A percentile compares a stretch with the other conserved stretches of the same genome.
Evolutionary conservation across 2,329 filamentous ascomycete genomes (phyloP).

Genomic region (Cladosporium sp.): DNA sequence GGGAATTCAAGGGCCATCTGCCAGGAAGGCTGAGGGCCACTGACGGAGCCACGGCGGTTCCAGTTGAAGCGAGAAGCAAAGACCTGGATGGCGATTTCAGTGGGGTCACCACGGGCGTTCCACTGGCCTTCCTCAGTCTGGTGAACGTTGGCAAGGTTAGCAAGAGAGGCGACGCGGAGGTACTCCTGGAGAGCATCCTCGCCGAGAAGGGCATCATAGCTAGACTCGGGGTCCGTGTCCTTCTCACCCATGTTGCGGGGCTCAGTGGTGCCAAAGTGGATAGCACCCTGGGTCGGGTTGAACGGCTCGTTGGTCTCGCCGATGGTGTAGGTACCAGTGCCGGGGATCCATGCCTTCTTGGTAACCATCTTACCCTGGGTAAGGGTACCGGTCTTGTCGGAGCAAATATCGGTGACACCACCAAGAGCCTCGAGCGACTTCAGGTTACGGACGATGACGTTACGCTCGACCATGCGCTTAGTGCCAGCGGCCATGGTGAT

Average conservation of each 20-base stretch:
- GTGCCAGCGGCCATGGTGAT: conserved; percentile 52
- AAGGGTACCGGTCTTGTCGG: conserved; percentile 65
- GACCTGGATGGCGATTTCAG: conserved; percentile 71
- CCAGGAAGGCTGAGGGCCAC: conserved; percentile 52
- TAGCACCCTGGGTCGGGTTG: conserved; percentile 59
- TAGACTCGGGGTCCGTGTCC: conserved; percentile 13
- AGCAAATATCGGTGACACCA: conserved; percentile 63
- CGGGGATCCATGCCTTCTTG: conserved; percentile 59
- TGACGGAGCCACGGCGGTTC: conserved; percentile 24
- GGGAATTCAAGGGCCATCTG: conserved; percentile 63
- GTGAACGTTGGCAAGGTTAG: conserved; percentile 62
- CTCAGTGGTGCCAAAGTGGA: conserved; percentile 35
- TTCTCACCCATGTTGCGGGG: conserved; percentile 15
- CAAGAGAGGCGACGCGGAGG: conserved; percentile 60
- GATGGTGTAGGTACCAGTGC: conserved; percentile 57
- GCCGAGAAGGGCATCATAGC: conserved; percentile 8
- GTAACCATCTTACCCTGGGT: conserved; percentile 58
- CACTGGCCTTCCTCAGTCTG: conserved; percentile 54
- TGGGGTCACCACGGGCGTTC: conserved; percentile 64
- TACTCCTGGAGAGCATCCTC: conserved; percentile 42
- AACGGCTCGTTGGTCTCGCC: conserved; percentile 54
- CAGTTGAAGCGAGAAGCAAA: conserved; percentile 62
- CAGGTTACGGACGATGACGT: conserved; percentile 64
- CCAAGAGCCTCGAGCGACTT: conserved; percentile 62
- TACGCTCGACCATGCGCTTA: conserved; percentile 59